These are phyloP conservation scores for Sordariomycetes sp. DNA, from an alignment of 2,329 filamentous ascomycete genomes.

Conservation along the genomic window DNA sequence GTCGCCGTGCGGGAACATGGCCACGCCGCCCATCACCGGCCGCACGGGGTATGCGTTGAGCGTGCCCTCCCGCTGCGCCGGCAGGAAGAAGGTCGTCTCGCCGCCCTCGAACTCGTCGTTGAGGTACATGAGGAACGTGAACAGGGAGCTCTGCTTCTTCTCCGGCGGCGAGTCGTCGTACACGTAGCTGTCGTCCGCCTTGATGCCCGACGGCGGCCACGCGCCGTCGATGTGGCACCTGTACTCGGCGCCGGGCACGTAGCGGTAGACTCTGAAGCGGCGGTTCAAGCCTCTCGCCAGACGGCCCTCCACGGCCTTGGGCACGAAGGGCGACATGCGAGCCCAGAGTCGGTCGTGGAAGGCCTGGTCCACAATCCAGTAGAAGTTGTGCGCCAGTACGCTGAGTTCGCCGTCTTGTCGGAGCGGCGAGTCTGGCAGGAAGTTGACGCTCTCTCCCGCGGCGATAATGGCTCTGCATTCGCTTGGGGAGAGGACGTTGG, in stretches of 20 bases:
- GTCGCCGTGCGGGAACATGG: conserved; percentile 63
- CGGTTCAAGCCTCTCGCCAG: conserved; percentile 55
- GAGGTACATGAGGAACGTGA: conserved; percentile 60
- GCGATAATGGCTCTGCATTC: conserved; percentile 61
- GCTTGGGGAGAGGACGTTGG: conserved; percentile 46
- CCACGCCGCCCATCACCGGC: conserved; percentile 59
- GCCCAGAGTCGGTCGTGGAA: conserved; percentile 57
- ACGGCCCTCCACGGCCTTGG: conserved; percentile 43
- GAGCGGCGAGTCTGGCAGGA: conserved; percentile 58
- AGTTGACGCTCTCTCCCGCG: conserved; percentile 55
- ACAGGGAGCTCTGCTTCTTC: conserved; percentile 56
- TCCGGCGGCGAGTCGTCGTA: conserved; percentile 55
- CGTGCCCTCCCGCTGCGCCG: conserved; percentile 51
- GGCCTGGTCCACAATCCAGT: conserved; percentile 57
- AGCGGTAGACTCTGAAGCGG: conserved; percentile 63
- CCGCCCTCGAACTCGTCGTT: conserved; percentile 66
- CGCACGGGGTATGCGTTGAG: conserved; percentile 62
- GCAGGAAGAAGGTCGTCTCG: conserved; percentile 64
- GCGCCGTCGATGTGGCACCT: conserved; percentile 63
- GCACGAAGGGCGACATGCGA: conserved; percentile 49
- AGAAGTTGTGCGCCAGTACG: conserved; percentile 64
- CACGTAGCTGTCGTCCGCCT: conserved; percentile 47
- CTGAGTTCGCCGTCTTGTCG: conserved; percentile 56
- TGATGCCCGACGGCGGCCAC: conserved; percentile 62
- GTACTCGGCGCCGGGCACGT: conserved; percentile 65